Percentiles rank a stretch among this genome's conserved stretches.
phyloP scores from a whole-genome alignment of 208 protist species.

The Balamuthia mandrillaris region DNA sequence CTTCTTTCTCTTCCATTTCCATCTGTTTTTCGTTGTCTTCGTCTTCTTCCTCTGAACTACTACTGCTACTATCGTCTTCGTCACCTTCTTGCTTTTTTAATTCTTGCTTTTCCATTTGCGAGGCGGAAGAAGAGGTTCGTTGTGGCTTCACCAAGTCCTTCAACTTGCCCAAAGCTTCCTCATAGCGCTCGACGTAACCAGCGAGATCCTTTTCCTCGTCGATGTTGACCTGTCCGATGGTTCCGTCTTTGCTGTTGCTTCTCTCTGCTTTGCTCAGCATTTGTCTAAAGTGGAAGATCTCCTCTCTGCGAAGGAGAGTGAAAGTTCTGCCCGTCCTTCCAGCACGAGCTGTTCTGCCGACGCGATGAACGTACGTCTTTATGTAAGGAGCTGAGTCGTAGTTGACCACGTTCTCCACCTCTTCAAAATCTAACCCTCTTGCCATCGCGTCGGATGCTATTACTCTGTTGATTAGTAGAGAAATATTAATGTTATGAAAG shows the following conservation, averaged over 20 bases:
- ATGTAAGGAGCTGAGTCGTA: constrained; percentile 68
- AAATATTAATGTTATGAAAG: not conserved
- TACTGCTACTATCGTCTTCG: too few species aligned
- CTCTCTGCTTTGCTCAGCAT: constrained; percentile 30
- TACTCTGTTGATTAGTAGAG: constrained; percentile 11
- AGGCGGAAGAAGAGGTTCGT: too few species aligned
- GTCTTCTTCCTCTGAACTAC: too few species aligned
- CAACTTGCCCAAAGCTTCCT: constrained; percentile 21
- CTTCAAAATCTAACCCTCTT: constrained; percentile 67
- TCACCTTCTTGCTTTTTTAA: too few species aligned
- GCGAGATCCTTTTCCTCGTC: constrained; percentile 3
- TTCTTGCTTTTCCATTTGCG: too few species aligned
- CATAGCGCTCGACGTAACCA: not conserved
- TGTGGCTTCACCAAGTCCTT: constrained; percentile 15
- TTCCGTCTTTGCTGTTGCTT: not conserved
- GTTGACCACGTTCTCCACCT: constrained; percentile 63
- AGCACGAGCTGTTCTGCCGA: constrained; percentile 69
- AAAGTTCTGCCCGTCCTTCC: constrained; percentile 33
- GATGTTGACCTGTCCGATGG: constrained; percentile 5
- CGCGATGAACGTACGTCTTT: constrained; percentile 67
- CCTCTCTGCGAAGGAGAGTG: not conserved
- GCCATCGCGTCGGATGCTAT: constrained; percentile 72
- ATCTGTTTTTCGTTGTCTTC: too few species aligned
- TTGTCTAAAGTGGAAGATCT: not conserved
- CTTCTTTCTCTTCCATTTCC: too few species aligned